Conservation (phyloP, 179 eudicot genomes). For the Beta macrorhiza region DNA sequence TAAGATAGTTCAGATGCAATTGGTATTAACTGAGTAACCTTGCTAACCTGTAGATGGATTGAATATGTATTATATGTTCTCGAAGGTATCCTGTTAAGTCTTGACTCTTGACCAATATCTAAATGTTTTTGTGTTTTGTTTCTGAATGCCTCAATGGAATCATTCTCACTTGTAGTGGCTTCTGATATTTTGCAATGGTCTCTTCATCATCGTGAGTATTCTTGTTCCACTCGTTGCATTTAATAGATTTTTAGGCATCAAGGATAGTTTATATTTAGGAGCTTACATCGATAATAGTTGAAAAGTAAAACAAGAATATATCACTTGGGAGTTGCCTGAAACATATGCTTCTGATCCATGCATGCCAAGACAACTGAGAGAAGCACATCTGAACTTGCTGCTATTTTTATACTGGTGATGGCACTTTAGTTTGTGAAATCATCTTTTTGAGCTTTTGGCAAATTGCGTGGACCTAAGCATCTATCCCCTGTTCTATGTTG, state of each 20-base stretch:
- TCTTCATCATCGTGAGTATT: not conserved
- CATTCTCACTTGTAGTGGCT: not conserved
- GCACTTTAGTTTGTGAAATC: not conserved
- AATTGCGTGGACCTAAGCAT: no score
- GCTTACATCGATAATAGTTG: not conserved
- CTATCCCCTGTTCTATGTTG: not conserved
- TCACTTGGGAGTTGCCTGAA: not conserved
- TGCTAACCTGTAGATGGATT: not conserved
- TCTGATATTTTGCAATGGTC: not conserved
- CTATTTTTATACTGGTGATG: not conserved
- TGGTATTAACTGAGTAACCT: not conserved
- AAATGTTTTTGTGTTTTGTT: no score
- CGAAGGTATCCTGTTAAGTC: conserved; percentile 7
- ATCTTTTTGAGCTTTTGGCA: not conserved
- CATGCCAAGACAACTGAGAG: not conserved
- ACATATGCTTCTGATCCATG: not conserved
- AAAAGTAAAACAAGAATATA: not conserved
- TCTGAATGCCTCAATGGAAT: not conserved
- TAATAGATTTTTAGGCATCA: not conserved
- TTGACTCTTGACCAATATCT: not conserved
- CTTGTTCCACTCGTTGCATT: not conserved
- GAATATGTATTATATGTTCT: conserved; percentile 7
- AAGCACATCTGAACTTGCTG: not conserved
- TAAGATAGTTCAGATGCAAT: not conserved
- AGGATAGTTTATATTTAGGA: not conserved